A percentile compares a stretch with the other conserved stretches of the same genome.
These are phyloP conservation scores for Xylariaceae sp. DNA, from an alignment of 2,329 filamentous ascomycete species.

Conservation along the genomic window DNA sequence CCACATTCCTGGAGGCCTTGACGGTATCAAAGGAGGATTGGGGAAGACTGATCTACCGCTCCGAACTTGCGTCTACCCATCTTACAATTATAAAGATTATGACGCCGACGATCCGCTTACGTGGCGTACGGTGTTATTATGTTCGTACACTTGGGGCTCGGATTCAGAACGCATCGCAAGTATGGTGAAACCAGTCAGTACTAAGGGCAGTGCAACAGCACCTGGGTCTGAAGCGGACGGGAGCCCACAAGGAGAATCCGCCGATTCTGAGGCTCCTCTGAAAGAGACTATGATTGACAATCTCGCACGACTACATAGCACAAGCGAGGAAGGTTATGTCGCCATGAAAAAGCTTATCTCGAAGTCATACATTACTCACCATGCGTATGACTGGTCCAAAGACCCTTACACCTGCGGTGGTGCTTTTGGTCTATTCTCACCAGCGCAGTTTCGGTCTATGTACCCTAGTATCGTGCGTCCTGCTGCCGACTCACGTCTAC, in stretches of 20 bases:
- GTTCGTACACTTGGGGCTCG: constrained; percentile 5
- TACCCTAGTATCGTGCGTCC: constrained; percentile 30
- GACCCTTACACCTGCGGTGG: constrained; percentile 31
- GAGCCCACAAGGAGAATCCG: not conserved
- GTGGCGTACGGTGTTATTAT: constrained; percentile 3
- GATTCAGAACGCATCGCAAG: constrained; percentile 2
- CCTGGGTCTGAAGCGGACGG: not conserved
- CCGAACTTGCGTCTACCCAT: constrained; percentile 31
- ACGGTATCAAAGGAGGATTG: constrained; percentile 25
- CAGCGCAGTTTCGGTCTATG: constrained; percentile 36
- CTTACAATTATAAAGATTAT: constrained; percentile 27
- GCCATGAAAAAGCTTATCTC: not conserved
- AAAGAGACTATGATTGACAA: constrained; percentile 3
- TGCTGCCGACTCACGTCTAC: constrained; percentile 26
- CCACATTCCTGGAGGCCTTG: constrained; percentile 1
- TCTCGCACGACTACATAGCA: constrained; percentile 1
- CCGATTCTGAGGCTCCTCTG: not conserved
- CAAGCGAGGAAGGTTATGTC: constrained; percentile 5
- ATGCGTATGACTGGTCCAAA: constrained; percentile 34
- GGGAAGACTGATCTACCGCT: constrained; percentile 25
- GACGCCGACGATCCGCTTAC: not conserved
- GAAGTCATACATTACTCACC: not conserved
- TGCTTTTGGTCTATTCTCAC: constrained; percentile 38
- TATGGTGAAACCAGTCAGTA: not conserved
- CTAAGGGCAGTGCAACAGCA: not conserved